Evolutionary conservation across 176 grass and related monocot species (phyloP).

Genomic region (Triticum aestivum): IWGSC_CS_RefSeq_v2.1 NC_057796.1:463969837-463970336

Average conservation of each 20-base stretch:
- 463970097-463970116: constrained; percentile 97
- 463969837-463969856: too few relatives aligned
- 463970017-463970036: background rate
- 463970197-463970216: too few relatives aligned
- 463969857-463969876: background rate
- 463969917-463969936: background rate
- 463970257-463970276: too few relatives aligned
- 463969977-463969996: too few relatives aligned
- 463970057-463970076: background rate
- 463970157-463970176: background rate
- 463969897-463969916: too few relatives aligned
- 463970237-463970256: too few relatives aligned
- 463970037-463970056: background rate
- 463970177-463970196: too few relatives aligned
- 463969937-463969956: background rate
- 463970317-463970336: too few relatives aligned
- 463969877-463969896: background rate
- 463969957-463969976: background rate
- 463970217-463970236: too few relatives aligned
- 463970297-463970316: too few relatives aligned
- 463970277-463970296: too few relatives aligned
- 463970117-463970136: constrained; percentile 92
- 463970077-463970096: constrained; percentile 45
- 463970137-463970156: constrained; percentile 97
- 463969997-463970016: too few relatives aligned